Evolutionary conservation across 768 basidiomycete species (phyloP).

Genomic region (Phaeotremella skinneri): DNA sequence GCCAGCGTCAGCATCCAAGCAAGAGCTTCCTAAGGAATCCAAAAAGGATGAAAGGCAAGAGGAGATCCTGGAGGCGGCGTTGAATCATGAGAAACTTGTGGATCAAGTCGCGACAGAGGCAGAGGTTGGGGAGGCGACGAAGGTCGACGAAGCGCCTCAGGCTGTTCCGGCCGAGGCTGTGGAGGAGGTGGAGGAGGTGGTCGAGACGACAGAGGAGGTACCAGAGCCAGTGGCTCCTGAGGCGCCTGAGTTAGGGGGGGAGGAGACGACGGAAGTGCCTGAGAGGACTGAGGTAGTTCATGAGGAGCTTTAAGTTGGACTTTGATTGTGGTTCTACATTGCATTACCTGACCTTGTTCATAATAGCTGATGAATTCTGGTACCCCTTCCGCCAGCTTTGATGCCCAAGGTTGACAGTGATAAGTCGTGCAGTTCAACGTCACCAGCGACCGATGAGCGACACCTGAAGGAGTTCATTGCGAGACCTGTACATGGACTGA

Average conservation of each 20-base stretch:
- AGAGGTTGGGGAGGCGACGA: slow-evolving; percentile 10
- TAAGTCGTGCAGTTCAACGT: background rate
- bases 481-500: too few relatives aligned
- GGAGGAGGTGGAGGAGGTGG: slow-evolving; percentile 10
- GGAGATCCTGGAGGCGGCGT: slow-evolving; percentile 22
- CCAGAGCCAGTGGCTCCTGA: slow-evolving; percentile 8
- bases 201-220: slow-evolving; percentile 6
- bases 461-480: too few relatives aligned
- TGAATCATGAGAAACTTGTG: slow-evolving; percentile 8
- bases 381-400: background rate
- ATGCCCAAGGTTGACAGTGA: slow-evolving; percentile 4
- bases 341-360: too few relatives aligned
- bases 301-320: slow-evolving; percentile 18
- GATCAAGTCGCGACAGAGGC: slow-evolving; percentile 11
- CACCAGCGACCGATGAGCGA: too few relatives aligned
- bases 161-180: slow-evolving; percentile 25
- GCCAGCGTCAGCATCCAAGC: slow-evolving; percentile 25
- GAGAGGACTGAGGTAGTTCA: slow-evolving; percentile 18
- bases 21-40: slow-evolving; percentile 46
- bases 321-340: background rate
- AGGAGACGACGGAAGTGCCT: slow-evolving; percentile 1
- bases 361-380: background rate
- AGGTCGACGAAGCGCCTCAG: slow-evolving; percentile 25
- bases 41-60: slow-evolving; percentile 39
- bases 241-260: too few relatives aligned